A percentile compares a stretch with the other conserved stretches of the same genome.
phyloP scores from a whole-genome alignment of 306 rosid species.

The Canavalia ensiformis region DNA sequence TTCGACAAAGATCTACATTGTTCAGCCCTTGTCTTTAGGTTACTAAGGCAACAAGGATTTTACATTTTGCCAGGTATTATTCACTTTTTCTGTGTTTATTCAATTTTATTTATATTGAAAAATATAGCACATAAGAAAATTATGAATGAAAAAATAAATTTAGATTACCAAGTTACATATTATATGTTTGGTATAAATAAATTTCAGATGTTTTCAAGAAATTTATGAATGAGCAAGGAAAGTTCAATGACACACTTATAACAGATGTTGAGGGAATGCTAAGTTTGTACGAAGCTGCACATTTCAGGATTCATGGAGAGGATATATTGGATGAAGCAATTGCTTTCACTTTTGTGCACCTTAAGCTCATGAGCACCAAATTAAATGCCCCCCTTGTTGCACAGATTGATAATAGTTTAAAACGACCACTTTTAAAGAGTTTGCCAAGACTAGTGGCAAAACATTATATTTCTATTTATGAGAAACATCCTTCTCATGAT shows the following conservation, averaged over 20 bases:
- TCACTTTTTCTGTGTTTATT: neutral
- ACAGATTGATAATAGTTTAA: too few species aligned
- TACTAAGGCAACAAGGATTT: slow-evolving; percentile 38
- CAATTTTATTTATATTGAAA: neutral
- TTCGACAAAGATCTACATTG: neutral
- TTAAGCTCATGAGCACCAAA: too few species aligned
- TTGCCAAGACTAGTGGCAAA: too few species aligned
- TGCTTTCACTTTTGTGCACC: neutral
- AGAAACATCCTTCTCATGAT: too few species aligned
- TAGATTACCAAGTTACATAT: too few species aligned
- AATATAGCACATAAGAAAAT: too few species aligned
- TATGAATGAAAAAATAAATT: too few species aligned
- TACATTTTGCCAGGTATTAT: neutral
- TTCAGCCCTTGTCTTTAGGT: slow-evolving; percentile 30
- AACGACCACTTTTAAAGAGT: too few species aligned
- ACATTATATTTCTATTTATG: too few species aligned
- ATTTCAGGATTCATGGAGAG: slow-evolving; percentile 28
- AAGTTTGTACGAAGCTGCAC: slow-evolving; percentile 47
- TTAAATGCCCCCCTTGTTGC: too few species aligned
- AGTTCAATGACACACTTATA: neutral
- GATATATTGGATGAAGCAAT: slow-evolving; percentile 40
- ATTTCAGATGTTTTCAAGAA: slow-evolving; percentile 28
- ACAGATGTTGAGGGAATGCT: slow-evolving; percentile 29
- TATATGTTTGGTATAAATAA: too few species aligned
- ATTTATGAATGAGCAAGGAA: slow-evolving; percentile 39